Conservation (phyloP, 176 grass and related monocot species). For the Panicum miliaceum region DNA sequence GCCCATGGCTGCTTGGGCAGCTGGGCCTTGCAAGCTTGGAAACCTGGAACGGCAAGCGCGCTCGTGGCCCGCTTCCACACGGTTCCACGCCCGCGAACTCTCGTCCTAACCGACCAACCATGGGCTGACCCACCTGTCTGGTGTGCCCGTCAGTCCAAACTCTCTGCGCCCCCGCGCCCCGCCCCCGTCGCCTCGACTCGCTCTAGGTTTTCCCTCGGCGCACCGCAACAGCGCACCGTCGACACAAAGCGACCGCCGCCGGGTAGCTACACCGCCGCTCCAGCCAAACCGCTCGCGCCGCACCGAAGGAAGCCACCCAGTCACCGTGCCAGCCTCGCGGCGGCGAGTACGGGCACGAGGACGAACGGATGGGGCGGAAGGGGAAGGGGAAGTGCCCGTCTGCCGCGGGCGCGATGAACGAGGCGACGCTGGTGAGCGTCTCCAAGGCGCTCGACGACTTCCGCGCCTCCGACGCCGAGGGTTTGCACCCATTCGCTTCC, state of each 20-base stretch:
- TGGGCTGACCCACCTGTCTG: slow-evolving; percentile 22
- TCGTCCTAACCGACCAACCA: not conserved
- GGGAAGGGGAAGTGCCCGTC: slow-evolving; percentile 28
- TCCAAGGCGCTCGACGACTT: slow-evolving; percentile 61
- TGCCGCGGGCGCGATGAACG: slow-evolving; percentile 3
- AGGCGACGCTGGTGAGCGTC: slow-evolving; percentile 53
- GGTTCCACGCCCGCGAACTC: not conserved
- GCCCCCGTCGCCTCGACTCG: slow-evolving; percentile 24
- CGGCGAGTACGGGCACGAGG: not conserved
- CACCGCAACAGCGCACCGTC: slow-evolving; percentile 12
- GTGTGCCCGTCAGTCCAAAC: not conserved
- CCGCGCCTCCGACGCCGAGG: slow-evolving; percentile 56
- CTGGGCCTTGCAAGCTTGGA: slow-evolving; percentile 17
- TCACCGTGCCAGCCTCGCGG: not conserved
- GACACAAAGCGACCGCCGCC: slow-evolving; percentile 20
- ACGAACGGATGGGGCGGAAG: slow-evolving; percentile 47
- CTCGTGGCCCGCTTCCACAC: slow-evolving; percentile 6
- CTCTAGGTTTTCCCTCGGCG: slow-evolving; percentile 52
- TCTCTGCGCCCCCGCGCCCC: not conserved
- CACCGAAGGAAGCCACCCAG: not conserved
- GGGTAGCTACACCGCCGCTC: not conserved
- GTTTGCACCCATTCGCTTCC: slow-evolving; percentile 45
- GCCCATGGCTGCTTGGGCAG: not conserved
- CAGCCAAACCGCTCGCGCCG: not conserved
- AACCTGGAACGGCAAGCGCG: not conserved